Evolutionary conservation across 129 eudicot genomes (phyloP), one percentile per base, ranked within the genome.

Genomic region (Tagetes erecta): DNA sequence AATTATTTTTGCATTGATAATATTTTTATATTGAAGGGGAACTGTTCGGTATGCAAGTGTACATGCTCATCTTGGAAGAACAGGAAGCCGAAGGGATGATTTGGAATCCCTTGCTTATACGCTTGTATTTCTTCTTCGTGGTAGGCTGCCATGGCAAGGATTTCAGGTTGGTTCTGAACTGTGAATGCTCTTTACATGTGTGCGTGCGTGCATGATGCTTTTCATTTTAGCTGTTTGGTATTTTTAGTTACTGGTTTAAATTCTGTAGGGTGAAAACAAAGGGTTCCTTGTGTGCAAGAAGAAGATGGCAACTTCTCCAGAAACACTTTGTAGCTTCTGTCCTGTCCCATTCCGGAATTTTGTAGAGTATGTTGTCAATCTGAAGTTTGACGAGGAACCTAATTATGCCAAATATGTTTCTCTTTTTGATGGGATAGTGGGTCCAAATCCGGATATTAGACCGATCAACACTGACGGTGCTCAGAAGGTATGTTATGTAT

Each of bases 1-100:
- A 68, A 20, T 33, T 4, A 20, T 5, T 37, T 10, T 3, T 37
- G 5, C 30, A 52, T 45, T 39, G 47, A 64, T 64, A 14, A n/a
- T 39, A 12, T 64, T 38, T 1, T 72, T 73, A 38, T 57, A 66
- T 57, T 78, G 46, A 76, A 92, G 98, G 82, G 98, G 98, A 72
- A 92, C 98, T 9, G 90, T 92, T 0, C 91, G 98, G 0, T 92
- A 92, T 89, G 98, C 96, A 39, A 92, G 98, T 84, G 98, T 87
- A 14, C 96, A 92, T 84, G 96, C 98, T 68, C 98, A 92, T 83
- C 87, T 92, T 51, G 98, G 98, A 72, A 85, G 98, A 76, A 92
- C 98, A 6, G 96, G 92, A 41, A 89, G 96, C 75, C 85, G 96
- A 56, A 86, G 97, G 81, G 97, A 92, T 92, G 97, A 92, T 81